Conservation (phyloP, 345 rosid species). For the Streptanthus diversifolius region DNA sequence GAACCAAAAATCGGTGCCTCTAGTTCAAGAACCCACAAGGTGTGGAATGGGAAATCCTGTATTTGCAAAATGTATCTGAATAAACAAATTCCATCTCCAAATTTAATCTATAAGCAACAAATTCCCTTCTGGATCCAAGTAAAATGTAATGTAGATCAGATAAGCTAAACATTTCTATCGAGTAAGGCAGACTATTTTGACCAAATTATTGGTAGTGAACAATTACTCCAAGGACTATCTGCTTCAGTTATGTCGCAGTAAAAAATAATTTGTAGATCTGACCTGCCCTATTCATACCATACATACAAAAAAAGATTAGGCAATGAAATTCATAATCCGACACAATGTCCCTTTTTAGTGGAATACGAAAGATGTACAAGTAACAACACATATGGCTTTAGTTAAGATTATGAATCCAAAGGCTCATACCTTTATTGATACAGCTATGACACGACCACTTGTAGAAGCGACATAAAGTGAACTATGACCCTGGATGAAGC, state of each 20-base stretch:
- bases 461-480: slow-evolving; percentile 78
- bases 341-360: background rate
- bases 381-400: background rate
- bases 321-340: background rate
- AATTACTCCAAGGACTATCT: background rate
- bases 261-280: background rate
- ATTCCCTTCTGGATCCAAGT: background rate
- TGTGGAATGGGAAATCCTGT: slow-evolving; percentile 67
- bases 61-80: slow-evolving; percentile 9
- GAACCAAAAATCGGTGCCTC: slow-evolving; percentile 87
- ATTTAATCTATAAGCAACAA: background rate
- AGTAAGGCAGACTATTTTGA: slow-evolving; percentile 2
- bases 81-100: slow-evolving; percentile 1
- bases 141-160: slow-evolving; percentile 7
- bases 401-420: background rate
- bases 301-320: background rate
- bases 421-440: slow-evolving; percentile 61
- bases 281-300: background rate
- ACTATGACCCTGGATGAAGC: slow-evolving; percentile 44
- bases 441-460: slow-evolving; percentile 72
- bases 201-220: slow-evolving; percentile 4
- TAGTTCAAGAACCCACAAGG: slow-evolving; percentile 66
- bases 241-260: background rate
- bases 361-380: background rate
- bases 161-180: slow-evolving; percentile 1